Evolutionary conservation across 2,329 filamentous ascomycete genomes (phyloP), one percentile per base, ranked within the genome.

Genomic region (Grosmannia clavigera): DNA sequence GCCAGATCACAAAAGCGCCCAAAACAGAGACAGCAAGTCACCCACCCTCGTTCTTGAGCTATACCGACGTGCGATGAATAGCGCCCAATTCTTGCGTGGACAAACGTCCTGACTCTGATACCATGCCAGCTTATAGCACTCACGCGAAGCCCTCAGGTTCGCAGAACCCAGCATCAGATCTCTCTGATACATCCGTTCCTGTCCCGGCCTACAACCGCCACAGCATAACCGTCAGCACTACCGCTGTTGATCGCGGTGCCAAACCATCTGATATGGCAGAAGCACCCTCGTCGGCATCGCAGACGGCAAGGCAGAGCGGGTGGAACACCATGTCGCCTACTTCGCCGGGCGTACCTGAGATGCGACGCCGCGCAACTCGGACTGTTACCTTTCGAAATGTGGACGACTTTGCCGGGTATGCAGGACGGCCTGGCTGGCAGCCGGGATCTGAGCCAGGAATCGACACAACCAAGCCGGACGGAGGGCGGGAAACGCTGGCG

Each of bases 361-460:
- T 74, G 27, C 73, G 75, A 11, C 72, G 75, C 9, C 73, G 75
- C 16, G 68, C 61, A 58, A 74, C 72, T 2, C 72, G 76, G 43
- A 70, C 72, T 19, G 71, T 70, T 10, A 66, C 66, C 5, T 70
- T 75, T 61, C 69, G 66, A 56, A 73, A 72, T 7, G 62, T 75
- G 6, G 69, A 74, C 27, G 70, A 75, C 55, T 75, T 74, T 50
- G 66, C 74, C 19, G 71, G 69, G 5, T 71, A 67, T 51, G 64
- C 67, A 0, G 61, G 65, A 29, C 68, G 68, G 0, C 69, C 70
- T 0, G 72, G 72, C 61, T 79, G 77, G 77, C 72, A 71, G 38
- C 76, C 82, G 4, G 83, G 83, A n/a, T 78, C 81, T 9, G 87
- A 90, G 67, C 87, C 87, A 0, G 87, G 87, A 1, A 81, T 88